phyloP scores from a whole-genome alignment of 805 yeast genomes.

The Kuraishia ogatae region DNA sequence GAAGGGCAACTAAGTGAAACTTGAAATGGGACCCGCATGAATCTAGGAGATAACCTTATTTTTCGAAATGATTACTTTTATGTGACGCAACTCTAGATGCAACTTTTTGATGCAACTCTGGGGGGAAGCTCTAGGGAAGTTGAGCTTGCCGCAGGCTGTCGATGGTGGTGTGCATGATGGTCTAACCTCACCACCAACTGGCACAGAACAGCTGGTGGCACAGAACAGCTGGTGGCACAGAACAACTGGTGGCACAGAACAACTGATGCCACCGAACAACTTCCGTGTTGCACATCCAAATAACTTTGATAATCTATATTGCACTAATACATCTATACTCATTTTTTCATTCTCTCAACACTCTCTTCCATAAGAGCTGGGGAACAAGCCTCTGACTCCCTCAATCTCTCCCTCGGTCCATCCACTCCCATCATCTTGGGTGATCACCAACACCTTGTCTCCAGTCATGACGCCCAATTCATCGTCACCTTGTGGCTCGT shows the following conservation, averaged over 20 bases:
- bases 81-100: background rate
- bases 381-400: conserved; percentile 64
- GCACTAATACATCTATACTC: background rate
- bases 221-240: too few relatives aligned
- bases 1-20: background rate
- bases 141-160: too few relatives aligned
- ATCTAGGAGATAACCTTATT: background rate
- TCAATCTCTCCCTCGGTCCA: conserved; percentile 90
- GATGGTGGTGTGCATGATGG: too few relatives aligned
- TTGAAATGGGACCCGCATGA: background rate
- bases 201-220: too few relatives aligned
- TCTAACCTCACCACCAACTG: too few relatives aligned
- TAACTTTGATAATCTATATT: too few relatives aligned
- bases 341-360: conserved; percentile 1
- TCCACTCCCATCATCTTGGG: conserved; percentile 73
- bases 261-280: too few relatives aligned
- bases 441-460: conserved; percentile 60
- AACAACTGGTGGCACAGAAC: too few relatives aligned
- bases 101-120: too few relatives aligned
- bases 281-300: too few relatives aligned
- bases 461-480: conserved; percentile 70
- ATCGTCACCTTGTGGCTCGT: conserved; percentile 68
- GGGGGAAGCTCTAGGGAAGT: too few relatives aligned
- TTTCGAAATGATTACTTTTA: background rate
- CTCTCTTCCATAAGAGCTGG: conserved; percentile 59